phyloP scores from a whole-genome alignment of 2,329 filamentous ascomycete species.

The Hypoxylon rubiginosum region DNA sequence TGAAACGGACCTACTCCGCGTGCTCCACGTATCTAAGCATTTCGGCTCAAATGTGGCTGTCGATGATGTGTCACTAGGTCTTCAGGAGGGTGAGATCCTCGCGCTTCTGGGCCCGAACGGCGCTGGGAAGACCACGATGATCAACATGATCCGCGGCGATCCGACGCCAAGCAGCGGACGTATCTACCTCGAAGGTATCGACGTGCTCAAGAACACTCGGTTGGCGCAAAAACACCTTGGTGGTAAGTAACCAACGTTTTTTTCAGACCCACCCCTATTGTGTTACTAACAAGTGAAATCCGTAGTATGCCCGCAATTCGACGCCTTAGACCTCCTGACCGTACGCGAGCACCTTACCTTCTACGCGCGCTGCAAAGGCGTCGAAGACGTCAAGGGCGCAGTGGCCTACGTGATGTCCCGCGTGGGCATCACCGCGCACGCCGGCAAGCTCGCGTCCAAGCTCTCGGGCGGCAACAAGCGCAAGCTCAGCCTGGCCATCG shows the following conservation, averaged over 20 bases:
- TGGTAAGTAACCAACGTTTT: constrained; percentile 39
- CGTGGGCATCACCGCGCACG: constrained; percentile 74
- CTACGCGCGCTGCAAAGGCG: constrained; percentile 79
- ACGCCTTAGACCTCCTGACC: constrained; percentile 82
- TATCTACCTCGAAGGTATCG: constrained; percentile 76
- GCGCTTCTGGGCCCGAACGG: constrained; percentile 83
- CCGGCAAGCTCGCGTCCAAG: constrained; percentile 72
- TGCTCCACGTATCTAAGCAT: constrained; percentile 75
- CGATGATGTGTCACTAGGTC: constrained; percentile 78
- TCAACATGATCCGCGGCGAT: constrained; percentile 80
- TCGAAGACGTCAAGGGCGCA: constrained; percentile 72
- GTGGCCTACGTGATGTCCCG: constrained; percentile 74
- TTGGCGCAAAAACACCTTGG: constrained; percentile 75
- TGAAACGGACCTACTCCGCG: constrained; percentile 65
- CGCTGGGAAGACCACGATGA: constrained; percentile 80
- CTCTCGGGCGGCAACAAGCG: constrained; percentile 83
- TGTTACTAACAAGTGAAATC: constrained; percentile 5
- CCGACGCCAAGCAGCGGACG: constrained; percentile 73
- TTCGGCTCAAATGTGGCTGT: constrained; percentile 76
- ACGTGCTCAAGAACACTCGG: constrained; percentile 73
- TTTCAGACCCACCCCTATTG: not conserved
- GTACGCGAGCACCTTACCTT: constrained; percentile 79
- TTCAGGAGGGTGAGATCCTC: constrained; percentile 77
- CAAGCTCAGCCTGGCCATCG: constrained; percentile 80
- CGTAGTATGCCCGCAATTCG: constrained; percentile 77